These are phyloP conservation scores for Nepenthes mirabilis DNA, from an alignment of 148 eudicot genomes.

Conservation along the genomic window DNA sequence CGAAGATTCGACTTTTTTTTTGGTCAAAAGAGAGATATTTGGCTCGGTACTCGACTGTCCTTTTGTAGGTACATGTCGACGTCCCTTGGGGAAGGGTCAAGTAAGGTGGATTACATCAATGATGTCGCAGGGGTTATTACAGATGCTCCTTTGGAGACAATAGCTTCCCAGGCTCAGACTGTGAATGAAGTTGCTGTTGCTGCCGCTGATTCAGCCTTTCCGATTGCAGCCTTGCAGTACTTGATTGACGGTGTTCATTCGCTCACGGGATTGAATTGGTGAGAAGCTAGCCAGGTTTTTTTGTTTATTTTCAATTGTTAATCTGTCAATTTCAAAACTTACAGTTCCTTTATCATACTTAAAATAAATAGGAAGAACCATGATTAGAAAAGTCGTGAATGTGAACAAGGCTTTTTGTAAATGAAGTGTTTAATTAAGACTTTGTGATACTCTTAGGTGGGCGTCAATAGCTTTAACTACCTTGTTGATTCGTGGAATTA, in stretches of 20 bases:
- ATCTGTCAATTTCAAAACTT: conserved; percentile 3
- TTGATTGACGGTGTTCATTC: conserved; percentile 62
- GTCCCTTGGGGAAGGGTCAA: conserved; percentile 23
- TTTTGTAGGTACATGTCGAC: conserved; percentile 47
- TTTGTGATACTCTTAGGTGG: conserved; percentile 41
- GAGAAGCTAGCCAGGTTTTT: conserved; percentile 4
- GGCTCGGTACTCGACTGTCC: conserved; percentile 13
- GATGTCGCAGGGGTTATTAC: conserved; percentile 41
- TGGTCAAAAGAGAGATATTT: conserved; percentile 7
- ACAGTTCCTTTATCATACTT: no score
- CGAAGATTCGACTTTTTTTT: conserved; percentile 11
- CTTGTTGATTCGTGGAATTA: conserved; percentile 51
- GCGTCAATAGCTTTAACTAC: conserved; percentile 69
- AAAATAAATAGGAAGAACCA: background rate
- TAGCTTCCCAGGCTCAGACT: conserved; percentile 34
- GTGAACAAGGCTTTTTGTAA: background rate
- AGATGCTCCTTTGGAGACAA: conserved; percentile 33
- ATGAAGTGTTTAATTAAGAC: conserved; percentile 2
- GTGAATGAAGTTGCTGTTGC: conserved; percentile 73
- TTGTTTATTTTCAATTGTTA: conserved; percentile 1
- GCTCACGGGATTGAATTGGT: conserved; percentile 62
- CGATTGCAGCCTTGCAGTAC: conserved; percentile 75
- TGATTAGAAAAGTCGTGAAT: background rate
- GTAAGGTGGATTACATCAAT: conserved; percentile 26
- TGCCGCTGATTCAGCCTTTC: conserved; percentile 77